Evolutionary conservation across 805 yeast genomes (phyloP), one percentile per base, ranked within the genome.

Genomic region (Metschnikowia proteae): DNA sequence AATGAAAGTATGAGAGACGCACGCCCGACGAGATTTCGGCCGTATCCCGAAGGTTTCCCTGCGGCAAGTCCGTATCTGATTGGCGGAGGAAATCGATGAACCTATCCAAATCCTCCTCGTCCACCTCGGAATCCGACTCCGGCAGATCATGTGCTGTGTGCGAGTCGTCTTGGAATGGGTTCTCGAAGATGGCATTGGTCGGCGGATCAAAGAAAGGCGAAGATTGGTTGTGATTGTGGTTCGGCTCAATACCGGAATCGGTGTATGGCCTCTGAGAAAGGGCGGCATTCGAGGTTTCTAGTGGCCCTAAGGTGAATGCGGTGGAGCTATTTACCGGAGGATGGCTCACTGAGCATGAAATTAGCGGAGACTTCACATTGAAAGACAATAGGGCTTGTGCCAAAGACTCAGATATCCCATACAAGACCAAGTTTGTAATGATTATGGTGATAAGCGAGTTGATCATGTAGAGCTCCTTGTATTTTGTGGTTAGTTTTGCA

Each of bases 401-500:
- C 53, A 91, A 62, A 0, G 91, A 81, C 63, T 92, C 98, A 0
- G 97, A 90, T n/a, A 89, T 82, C 0, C 96, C 97, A 63, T 83
- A 88, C 4, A 92, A 71, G 4, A 91, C 82, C 28, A 87, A 67
- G 60, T 92, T 92, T 1, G 97, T 84, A 25, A 83, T 79, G 50
- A 88, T 79, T 33, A 90, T 87, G 11, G 97, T 88, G n/a, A 84
- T 63, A 29, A 89, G 66, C 1, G 94, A 83, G 42, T 82, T 80
- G 49, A 69, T 74, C 51, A 78, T 76, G 63, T 90, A 90, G 47
- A 84, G 60, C 6, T 69, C 71, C 45, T 81, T 81, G 60, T 85
- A 86, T 45, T 75, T 73, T 28, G 80, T 73, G 6, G 88, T 79
- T 43, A 83, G 69, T 48, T 75, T 77, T 47, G 75, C 57, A 9